Evolutionary conservation across 306 rosid genomes (phyloP), one percentile per base, ranked within the genome.

Genomic region (Dicorynia guianensis): DNA sequence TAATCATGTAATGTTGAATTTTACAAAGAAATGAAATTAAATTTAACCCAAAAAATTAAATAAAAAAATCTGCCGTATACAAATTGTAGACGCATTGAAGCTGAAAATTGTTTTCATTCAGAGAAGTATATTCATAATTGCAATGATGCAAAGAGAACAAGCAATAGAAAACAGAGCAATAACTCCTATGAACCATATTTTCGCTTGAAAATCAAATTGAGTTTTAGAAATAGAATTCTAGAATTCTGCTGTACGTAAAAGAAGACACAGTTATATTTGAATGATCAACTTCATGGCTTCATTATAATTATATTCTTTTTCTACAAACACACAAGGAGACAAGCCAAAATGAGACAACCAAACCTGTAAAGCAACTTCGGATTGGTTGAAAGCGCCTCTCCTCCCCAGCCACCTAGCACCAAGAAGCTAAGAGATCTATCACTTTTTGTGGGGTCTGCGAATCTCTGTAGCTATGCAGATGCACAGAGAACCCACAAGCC

Each of bases 341-440:
- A n/a, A 43, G 7, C 19, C 58, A 4, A 46, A 49, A 40, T 15
- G 64, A 60, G 20, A 55, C 15, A n/a, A 42, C 33, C 20, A 69
- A 39, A 76, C 90, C 90, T 87, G 88, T 34, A 39, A 76, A 52
- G 88, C 88, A 73, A 87, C 85, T 58, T 68, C 11, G 11, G 90
- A 87, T 15, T 87, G 90, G 49, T 87, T 87, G 50, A 62, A 87
- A 34, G 65, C 60, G 44, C 90, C 90, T 84, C 79, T 81, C 90
- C 78, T 72, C 90, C 90, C 90, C 90, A 87, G 11, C 84, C 90
- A 50, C 90, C 85, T 64, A 87, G 0, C 57, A 87, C 90, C 83
- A 87, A 81, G 74, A 87, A 84, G 81, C 65, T 81, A 58, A 87
- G 86, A 40, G 88, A 79, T 14, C 61, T 79, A 76, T 81, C 86